Evolutionary conservation across 2,329 filamentous ascomycete species (phyloP).

Genomic region (Exophiala bonariae): DNA sequence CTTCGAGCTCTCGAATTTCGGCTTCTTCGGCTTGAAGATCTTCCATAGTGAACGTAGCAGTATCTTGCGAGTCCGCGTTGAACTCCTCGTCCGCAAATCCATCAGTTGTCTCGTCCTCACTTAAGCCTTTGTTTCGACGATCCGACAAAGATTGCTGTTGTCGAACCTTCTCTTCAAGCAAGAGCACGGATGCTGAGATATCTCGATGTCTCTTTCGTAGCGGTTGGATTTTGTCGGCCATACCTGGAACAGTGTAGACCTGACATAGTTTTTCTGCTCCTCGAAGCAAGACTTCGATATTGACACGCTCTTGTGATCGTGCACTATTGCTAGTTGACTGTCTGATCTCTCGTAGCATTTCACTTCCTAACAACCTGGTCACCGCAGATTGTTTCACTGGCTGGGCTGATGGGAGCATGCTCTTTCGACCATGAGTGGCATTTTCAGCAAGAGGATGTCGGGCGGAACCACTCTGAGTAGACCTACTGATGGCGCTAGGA

Average conservation of each 20-base stretch:
- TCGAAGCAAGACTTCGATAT: slow-evolving; percentile 79
- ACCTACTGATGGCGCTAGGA: slow-evolving; percentile 58
- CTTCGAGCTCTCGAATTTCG: slow-evolving; percentile 62
- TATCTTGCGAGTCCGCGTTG: slow-evolving; percentile 19
- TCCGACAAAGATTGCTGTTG: slow-evolving; percentile 74
- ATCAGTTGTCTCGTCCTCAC: slow-evolving; percentile 56
- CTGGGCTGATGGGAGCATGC: slow-evolving; percentile 56
- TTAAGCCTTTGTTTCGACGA: slow-evolving; percentile 64
- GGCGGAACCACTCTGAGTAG: background rate
- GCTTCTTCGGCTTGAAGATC: slow-evolving; percentile 49
- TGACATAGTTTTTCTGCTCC: slow-evolving; percentile 88
- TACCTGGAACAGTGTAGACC: slow-evolving; percentile 82
- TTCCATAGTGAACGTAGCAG: slow-evolving; percentile 36
- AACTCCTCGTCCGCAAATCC: slow-evolving; percentile 44
- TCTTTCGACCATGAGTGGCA: slow-evolving; percentile 19
- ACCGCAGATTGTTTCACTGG: slow-evolving; percentile 73
- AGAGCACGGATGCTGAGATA: slow-evolving; percentile 70
- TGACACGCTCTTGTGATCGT: slow-evolving; percentile 66
- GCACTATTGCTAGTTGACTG: slow-evolving; percentile 56
- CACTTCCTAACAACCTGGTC: slow-evolving; percentile 81
- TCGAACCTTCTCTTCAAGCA: slow-evolving; percentile 77
- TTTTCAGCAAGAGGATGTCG: slow-evolving; percentile 3
- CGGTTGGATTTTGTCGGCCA: slow-evolving; percentile 70
- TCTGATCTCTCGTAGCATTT: slow-evolving; percentile 79
- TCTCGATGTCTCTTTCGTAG: slow-evolving; percentile 71